Evolutionary conservation across 2,329 filamentous ascomycete species (phyloP).

Genomic region (Ophiognomonia clavigignenti-juglandacearum): DNA sequence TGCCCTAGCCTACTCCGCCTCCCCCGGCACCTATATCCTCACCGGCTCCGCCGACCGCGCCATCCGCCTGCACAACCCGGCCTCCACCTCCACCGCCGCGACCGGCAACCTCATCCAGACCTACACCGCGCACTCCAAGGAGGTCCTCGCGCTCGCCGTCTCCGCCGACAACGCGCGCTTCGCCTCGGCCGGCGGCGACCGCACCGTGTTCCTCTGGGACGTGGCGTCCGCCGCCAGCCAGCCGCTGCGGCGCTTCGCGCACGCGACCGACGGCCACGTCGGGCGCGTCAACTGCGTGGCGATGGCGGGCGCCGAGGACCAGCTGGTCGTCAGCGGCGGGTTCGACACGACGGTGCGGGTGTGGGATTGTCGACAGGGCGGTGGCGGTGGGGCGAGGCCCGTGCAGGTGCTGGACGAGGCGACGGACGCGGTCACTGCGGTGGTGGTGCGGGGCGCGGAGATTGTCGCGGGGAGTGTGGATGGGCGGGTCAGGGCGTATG

Average conservation of each 20-base stretch:
- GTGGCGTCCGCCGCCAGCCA: slow-evolving; percentile 74
- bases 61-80: slow-evolving; percentile 81
- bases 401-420: slow-evolving; percentile 72
- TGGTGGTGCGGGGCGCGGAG: slow-evolving; percentile 45
- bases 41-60: slow-evolving; percentile 81
- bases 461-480: slow-evolving; percentile 79
- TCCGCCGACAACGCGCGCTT: slow-evolving; percentile 76
- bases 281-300: slow-evolving; percentile 72
- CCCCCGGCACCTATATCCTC: slow-evolving; percentile 71
- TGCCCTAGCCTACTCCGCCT: slow-evolving; percentile 67
- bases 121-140: slow-evolving; percentile 87
- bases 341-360: slow-evolving; percentile 72
- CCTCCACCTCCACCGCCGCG: slow-evolving; percentile 38
- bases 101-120: slow-evolving; percentile 71
- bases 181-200: slow-evolving; percentile 83
- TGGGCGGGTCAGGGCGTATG: slow-evolving; percentile 75
- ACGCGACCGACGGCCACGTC: slow-evolving; percentile 54
- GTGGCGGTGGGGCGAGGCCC: slow-evolving; percentile 41
- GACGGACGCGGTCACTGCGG: slow-evolving; percentile 58
- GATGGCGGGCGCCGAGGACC: slow-evolving; percentile 73
- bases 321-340: slow-evolving; percentile 66
- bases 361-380: slow-evolving; percentile 60
- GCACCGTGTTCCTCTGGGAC: slow-evolving; percentile 91
- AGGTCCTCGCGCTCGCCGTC: slow-evolving; percentile 77
- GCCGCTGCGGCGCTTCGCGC: slow-evolving; percentile 70